Evolutionary conservation across 371 early-diverging fungal genomes (phyloP).

Genomic region (Mucor piriformis): DNA sequence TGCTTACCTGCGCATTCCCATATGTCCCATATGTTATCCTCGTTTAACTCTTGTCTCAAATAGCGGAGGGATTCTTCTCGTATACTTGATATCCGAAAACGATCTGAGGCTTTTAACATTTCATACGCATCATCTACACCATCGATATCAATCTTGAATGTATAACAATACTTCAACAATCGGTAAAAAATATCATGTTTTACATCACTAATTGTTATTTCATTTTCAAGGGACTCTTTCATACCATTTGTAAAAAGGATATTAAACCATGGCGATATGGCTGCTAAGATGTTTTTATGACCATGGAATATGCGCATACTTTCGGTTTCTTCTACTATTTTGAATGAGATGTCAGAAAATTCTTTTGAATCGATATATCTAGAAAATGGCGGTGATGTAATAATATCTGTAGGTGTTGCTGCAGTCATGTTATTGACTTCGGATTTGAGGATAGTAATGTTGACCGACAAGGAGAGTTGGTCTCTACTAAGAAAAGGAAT

Average conservation of each 20-base stretch:
- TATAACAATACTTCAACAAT: slow-evolving; percentile 56
- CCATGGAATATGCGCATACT: slow-evolving; percentile 44
- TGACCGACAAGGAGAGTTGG: slow-evolving; percentile 52
- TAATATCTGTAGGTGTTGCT: background rate
- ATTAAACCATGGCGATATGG: slow-evolving; percentile 58
- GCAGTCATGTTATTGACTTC: slow-evolving; percentile 34
- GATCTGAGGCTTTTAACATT: slow-evolving; percentile 56
- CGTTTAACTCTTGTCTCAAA: slow-evolving; percentile 40
- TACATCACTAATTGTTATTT: slow-evolving; percentile 50
- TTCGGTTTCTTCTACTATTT: slow-evolving; percentile 36
- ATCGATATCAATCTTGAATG: slow-evolving; percentile 40
- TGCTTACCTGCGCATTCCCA: slow-evolving; percentile 55
- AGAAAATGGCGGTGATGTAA: slow-evolving; percentile 38
- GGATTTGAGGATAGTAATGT: slow-evolving; percentile 57
- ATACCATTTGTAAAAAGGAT: slow-evolving; percentile 65
- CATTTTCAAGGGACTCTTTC: slow-evolving; percentile 57
- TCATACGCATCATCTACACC: slow-evolving; percentile 49
- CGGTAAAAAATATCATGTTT: slow-evolving; percentile 48
- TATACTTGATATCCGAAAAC: slow-evolving; percentile 47
- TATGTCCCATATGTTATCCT: slow-evolving; percentile 57
- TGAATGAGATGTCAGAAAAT: slow-evolving; percentile 59
- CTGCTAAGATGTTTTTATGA: slow-evolving; percentile 56
- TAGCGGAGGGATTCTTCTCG: slow-evolving; percentile 56
- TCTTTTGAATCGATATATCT: slow-evolving; percentile 49
- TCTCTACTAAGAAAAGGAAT: slow-evolving; percentile 48